phyloP scores from a whole-genome alignment of 768 basidiomycete species.

The Tulasnella sp. region DNA sequence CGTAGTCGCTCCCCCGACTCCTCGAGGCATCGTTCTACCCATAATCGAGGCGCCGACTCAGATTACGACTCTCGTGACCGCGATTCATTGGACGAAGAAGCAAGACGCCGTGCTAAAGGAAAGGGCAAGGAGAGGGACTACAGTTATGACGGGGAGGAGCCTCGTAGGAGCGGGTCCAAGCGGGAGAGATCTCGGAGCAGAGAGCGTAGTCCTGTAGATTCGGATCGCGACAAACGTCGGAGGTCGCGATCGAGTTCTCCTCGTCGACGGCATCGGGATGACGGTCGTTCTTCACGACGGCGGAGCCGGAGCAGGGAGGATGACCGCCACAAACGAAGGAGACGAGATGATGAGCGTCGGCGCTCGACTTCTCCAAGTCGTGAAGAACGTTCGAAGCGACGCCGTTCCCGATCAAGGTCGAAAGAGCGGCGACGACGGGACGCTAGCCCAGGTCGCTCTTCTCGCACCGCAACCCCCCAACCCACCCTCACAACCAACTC shows the following conservation, averaged over 20 bases:
- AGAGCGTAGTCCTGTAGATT: neutral
- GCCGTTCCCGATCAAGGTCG: slow-evolving; percentile 42
- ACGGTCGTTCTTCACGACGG: neutral
- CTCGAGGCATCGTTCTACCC: slow-evolving; percentile 3
- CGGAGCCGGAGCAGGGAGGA: slow-evolving; percentile 11
- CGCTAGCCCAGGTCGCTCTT: neutral
- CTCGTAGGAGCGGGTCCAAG: neutral
- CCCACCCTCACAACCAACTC: slow-evolving; percentile 7
- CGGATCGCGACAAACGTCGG: neutral
- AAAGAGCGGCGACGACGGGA: slow-evolving; percentile 1
- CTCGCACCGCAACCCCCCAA: neutral
- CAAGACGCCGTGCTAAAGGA: slow-evolving; percentile 12
- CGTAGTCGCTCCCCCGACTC: neutral
- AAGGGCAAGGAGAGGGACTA: slow-evolving; percentile 23
- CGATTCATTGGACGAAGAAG: slow-evolving; percentile 5
- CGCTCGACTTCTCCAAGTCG: neutral
- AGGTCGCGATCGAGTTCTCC: slow-evolving; percentile 1
- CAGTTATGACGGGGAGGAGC: neutral
- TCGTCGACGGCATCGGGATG: neutral
- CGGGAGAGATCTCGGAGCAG: slow-evolving; percentile 10
- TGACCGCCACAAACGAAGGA: neutral
- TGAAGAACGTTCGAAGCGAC: slow-evolving; percentile 35
- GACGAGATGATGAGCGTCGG: neutral
- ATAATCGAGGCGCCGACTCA: neutral
- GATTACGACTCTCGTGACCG: neutral